Evolutionary conservation across 2,329 filamentous ascomycete genomes (phyloP).

Genomic region (Cercospora sojina): DNA sequence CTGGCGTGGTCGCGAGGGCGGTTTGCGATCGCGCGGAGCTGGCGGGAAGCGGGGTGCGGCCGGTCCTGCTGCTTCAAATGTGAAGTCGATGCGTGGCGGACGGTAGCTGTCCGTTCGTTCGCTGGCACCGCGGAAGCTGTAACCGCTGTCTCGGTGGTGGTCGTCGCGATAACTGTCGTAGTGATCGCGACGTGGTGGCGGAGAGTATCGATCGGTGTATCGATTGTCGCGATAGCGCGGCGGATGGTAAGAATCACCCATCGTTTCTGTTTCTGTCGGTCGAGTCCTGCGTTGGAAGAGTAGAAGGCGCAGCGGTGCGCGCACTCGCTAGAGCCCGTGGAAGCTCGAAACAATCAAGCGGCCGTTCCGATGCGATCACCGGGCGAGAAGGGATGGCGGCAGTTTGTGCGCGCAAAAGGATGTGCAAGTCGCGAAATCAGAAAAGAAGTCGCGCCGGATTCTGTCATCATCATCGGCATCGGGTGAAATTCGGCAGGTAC

Average conservation of each 20-base stretch:
- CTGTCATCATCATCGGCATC: constrained; percentile 7
- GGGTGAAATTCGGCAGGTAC: background rate
- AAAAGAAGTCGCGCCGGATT: constrained; percentile 1
- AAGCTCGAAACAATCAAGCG: background rate
- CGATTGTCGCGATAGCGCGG: constrained; percentile 9
- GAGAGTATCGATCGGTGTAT: background rate
- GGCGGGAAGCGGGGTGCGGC: constrained; percentile 28
- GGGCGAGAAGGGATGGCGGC: background rate
- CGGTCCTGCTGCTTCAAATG: constrained; percentile 27
- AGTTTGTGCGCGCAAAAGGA: background rate
- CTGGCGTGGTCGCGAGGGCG: constrained; percentile 7
- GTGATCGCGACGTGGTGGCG: constrained; percentile 6
- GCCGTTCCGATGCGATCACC: background rate
- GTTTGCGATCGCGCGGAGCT: constrained; percentile 14
- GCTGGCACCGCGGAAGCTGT: constrained; percentile 30
- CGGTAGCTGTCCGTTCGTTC: constrained; percentile 16
- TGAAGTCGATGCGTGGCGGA: constrained; percentile 27
- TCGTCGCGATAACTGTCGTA: constrained; percentile 15
- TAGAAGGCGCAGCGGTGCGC: background rate
- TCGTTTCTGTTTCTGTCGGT: background rate
- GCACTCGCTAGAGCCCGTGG: background rate
- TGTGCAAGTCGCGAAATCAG: background rate
- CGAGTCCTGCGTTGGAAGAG: background rate
- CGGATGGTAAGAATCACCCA: constrained; percentile 19
- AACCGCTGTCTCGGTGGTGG: constrained; percentile 19